phyloP scores from a whole-genome alignment of 2,329 filamentous ascomycete genomes.

The Nigrograna mackinnonii region DNA sequence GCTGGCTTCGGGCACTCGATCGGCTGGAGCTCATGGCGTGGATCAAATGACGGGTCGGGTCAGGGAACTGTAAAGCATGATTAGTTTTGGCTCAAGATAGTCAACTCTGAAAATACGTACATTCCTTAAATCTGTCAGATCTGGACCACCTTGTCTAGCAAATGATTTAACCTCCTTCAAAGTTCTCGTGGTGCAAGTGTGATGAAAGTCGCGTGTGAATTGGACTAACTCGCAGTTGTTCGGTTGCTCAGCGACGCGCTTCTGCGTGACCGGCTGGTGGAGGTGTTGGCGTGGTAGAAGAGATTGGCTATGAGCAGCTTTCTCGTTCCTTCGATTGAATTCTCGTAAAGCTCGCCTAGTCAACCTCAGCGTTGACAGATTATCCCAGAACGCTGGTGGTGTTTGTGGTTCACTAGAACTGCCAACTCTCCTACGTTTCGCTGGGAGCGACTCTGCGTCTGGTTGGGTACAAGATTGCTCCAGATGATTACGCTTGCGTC shows the following conservation, averaged over 20 bases:
- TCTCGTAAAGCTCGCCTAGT: not conserved
- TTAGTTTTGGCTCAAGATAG: not conserved
- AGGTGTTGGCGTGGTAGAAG: not conserved
- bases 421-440: not conserved
- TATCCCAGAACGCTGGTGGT: not conserved
- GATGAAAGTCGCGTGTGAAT: not conserved
- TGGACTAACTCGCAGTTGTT: not conserved
- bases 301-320: not conserved
- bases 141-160: not conserved
- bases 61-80: not conserved
- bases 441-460: not conserved
- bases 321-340: not conserved
- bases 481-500: not conserved
- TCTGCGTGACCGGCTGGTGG: not conserved
- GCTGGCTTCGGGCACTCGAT: not conserved
- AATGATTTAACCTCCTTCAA: not conserved
- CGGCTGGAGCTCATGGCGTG: not conserved
- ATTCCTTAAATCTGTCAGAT: not conserved
- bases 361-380: not conserved
- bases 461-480: too few species aligned
- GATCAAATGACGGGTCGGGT: not conserved
- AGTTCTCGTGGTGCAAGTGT: not conserved
- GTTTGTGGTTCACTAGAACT: not conserved
- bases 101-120: not conserved
- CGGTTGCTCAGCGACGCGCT: not conserved